Evolutionary conservation across 2,329 filamentous ascomycete species (phyloP), one percentile per base, ranked within the genome.

Genomic region (Cladophialophora immunda): DNA sequence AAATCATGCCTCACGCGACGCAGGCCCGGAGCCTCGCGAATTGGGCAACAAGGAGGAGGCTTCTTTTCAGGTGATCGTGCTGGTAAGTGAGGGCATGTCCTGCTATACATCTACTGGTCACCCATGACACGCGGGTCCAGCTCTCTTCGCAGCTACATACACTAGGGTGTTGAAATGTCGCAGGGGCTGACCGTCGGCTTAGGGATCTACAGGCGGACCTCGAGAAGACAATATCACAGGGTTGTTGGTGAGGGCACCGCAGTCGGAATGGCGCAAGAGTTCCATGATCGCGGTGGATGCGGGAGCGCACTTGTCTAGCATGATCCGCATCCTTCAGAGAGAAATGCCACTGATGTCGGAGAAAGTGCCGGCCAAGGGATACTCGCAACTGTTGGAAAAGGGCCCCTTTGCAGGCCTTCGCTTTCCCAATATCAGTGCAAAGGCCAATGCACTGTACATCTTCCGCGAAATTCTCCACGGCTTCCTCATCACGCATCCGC

Each of bases 401-500:
- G 93, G 94, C 0, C 92, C 94, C 0, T 97, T 99, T 79, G 84
- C 89, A 17, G 94, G 94, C 0, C 81, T 97, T 19, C 84, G 89
- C 62, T 81, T 97, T 34, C 90, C 90, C 0, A 83, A 88, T 72
- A 80, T 84, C 50, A 90, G 86, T 0, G 83, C 92, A 0, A 83
- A 87, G 54, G 90, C 92, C 56, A 98, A 97, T 77, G 94, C 93
- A 1, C 86, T 91, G 3, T 86, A 96, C 76, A 84, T 99, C 57
- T 89, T 94, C 50, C 86, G 90, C 62, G 86, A 90, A 64, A 86
- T 97, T 56, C 87, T 99, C 65, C 92, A 94, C 54, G 91, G 93
- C 0, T 95, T 94, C 75, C 87, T 98, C 68, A 93, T 99, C 74
- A 99, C 94, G 0, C 95, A 99, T 78, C 92, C 95, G n/a, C 95